Evolutionary conservation across 192 early-diverging fungal species (phyloP), one percentile per base, ranked within the genome.

Genomic region (Phycomyces nitens): DNA sequence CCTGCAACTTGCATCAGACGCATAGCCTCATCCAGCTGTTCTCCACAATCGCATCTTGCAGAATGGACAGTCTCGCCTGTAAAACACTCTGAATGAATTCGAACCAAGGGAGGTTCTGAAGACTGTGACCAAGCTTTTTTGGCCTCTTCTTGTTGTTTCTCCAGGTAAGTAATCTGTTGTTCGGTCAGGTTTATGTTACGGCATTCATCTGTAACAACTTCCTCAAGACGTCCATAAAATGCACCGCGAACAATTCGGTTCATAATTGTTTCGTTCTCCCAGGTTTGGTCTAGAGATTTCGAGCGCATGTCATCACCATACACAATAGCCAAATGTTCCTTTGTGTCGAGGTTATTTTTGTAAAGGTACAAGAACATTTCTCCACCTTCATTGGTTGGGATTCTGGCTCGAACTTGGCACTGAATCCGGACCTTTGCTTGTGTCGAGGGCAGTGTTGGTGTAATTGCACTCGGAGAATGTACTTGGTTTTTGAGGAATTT

Each of bases 1-100:
- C 92, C 89, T 62, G 90, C 92, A 24, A 68, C 65, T 59, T 90
- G 87, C 76, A 99, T 97, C 58, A 88, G 72, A 47, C 86, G 76
- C 92, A 96, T 95, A 0, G 96, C 91, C 69, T 90, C 89, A 56
- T 94, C 87, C 58, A 98, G 78, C 69, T 98, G 95, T 64, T 94
- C 93, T 14, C 89, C 94, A 77, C 96, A 99, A 74, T 99, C 96
- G 66, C 96, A 99, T 10, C 96, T 84, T 57, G 84, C 84, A 10
- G 90, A 92, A 21, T 90, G 87, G 3, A 97, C 85, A 0, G 93
- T 97, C 68, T 99, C 96, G 50, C 96, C 95, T 0, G 96, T 99
- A 63, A 95, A 97, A 69, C 96, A 99, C 68, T 93, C 94, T 0
- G 95, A 97, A 69, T 99, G 96, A 49, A 99, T 94, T 21, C 96